These are phyloP conservation scores for Linanthus parryae DNA, from an alignment of 148 eudicot species.

Conservation along the genomic window DNA sequence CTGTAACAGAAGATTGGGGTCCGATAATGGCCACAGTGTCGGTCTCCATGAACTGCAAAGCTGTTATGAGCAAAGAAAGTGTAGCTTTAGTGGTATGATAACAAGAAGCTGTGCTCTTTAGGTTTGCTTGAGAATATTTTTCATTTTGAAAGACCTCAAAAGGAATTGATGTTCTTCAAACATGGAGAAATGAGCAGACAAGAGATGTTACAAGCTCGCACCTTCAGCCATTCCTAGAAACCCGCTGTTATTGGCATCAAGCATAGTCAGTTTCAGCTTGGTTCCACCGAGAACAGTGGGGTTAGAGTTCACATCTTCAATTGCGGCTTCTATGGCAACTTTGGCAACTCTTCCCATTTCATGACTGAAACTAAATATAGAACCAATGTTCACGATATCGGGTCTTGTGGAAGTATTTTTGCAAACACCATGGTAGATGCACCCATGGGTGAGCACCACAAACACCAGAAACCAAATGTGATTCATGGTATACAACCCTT, in stretches of 20 bases:
- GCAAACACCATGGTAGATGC: no score
- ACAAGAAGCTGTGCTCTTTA: no score
- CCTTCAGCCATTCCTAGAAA: constrained; percentile 42
- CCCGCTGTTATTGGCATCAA: constrained; percentile 37
- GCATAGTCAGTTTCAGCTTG: constrained; percentile 22
- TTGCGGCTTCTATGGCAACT: constrained; percentile 44
- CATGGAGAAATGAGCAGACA: no score
- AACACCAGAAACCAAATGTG: no score
- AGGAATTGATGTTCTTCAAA: no score
- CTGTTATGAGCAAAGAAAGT: constrained; percentile 16
- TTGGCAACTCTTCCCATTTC: constrained; percentile 26
- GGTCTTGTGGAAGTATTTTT: no score
- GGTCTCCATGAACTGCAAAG: constrained; percentile 37
- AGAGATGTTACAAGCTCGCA: no score
- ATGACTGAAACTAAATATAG: constrained; percentile 24
- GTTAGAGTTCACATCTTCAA: constrained; percentile 42
- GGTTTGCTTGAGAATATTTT: no score
- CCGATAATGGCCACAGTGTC: constrained; percentile 45
- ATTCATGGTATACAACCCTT: no score
- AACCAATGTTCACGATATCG: constrained; percentile 28
- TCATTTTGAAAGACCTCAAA: no score
- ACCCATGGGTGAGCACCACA: no score
- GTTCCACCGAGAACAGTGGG: constrained; percentile 31
- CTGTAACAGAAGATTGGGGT: constrained; percentile 37
- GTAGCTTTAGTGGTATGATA: no score